phyloP scores from a whole-genome alignment of 108 stramenopile species.

The Skeletonema tropicum region DNA sequence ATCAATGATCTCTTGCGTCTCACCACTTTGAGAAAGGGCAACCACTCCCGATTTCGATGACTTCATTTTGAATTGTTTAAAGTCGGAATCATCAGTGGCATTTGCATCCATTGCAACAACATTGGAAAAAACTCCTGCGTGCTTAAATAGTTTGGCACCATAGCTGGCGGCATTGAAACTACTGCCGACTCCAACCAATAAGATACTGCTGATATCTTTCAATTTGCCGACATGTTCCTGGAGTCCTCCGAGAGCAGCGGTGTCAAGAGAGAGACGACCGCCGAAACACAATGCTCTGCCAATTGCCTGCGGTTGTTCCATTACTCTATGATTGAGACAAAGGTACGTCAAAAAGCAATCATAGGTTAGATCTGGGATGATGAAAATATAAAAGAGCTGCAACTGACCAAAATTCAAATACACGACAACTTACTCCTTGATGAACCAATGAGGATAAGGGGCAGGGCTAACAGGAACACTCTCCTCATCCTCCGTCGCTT shows the following conservation, averaged over 20 bases:
- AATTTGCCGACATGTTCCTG: conserved; percentile 59
- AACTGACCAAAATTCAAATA: neutral
- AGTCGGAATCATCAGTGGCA: conserved; percentile 62
- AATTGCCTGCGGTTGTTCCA: conserved; percentile 90
- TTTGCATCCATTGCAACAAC: conserved; percentile 77
- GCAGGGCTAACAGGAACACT: conserved; percentile 56
- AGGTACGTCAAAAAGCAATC: conserved; percentile 1
- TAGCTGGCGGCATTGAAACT: conserved; percentile 77
- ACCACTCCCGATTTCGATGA: conserved; percentile 56
- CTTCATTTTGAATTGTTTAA: conserved; percentile 32
- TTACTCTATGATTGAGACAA: conserved; percentile 57
- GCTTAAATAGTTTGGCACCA: conserved; percentile 85
- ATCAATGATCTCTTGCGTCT: conserved; percentile 83
- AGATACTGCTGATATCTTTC: conserved; percentile 46
- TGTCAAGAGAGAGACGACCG: conserved; percentile 55
- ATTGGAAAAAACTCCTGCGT: conserved; percentile 64
- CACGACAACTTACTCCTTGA: conserved; percentile 57
- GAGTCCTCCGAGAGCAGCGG: conserved; percentile 63
- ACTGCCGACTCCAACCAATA: conserved; percentile 78
- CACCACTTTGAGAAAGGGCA: conserved; percentile 83
- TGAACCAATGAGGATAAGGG: conserved; percentile 88
- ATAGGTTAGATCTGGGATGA: neutral
- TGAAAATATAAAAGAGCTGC: neutral
- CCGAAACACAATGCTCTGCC: conserved; percentile 79
- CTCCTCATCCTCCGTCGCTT: conserved; percentile 56